Percentiles rank a stretch among this genome's conserved stretches.
phyloP scores from a whole-genome alignment of 257 asterid genomes.

The Solanum sejunctum region DNA sequence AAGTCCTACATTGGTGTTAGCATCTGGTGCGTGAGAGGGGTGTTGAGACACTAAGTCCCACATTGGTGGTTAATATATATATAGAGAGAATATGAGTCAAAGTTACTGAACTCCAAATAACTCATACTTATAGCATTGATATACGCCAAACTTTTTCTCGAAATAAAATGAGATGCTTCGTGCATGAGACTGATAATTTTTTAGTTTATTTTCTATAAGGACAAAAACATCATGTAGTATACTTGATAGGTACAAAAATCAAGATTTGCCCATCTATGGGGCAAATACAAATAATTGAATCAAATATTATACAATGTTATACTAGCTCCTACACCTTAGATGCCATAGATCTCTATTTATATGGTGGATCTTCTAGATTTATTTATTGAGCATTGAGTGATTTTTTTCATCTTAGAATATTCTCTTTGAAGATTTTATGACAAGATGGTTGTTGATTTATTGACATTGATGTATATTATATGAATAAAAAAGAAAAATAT shows the following conservation, averaged over 20 bases:
- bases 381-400: not conserved
- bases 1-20: too few relatives aligned
- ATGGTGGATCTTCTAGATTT: not conserved
- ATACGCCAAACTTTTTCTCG: rapidly evolving
- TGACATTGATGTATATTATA: not conserved
- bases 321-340: not conserved
- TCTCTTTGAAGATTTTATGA: not conserved
- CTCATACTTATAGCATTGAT: not conserved
- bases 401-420: not conserved
- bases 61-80: too few relatives aligned
- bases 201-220: not conserved
- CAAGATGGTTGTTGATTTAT: not conserved
- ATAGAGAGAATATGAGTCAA: too few relatives aligned
- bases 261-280: not conserved
- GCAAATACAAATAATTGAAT: not conserved
- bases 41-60: too few relatives aligned
- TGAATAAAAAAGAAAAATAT: not conserved
- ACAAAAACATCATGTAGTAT: not conserved
- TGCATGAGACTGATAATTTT: not conserved
- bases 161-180: not conserved
- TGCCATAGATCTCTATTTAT: not conserved
- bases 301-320: not conserved
- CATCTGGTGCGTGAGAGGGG: too few relatives aligned
- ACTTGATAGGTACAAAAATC: not conserved
- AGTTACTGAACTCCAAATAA: too few relatives aligned